Conservation (phyloP, 129 eudicot species). For the Flaveria robusta region DNA sequence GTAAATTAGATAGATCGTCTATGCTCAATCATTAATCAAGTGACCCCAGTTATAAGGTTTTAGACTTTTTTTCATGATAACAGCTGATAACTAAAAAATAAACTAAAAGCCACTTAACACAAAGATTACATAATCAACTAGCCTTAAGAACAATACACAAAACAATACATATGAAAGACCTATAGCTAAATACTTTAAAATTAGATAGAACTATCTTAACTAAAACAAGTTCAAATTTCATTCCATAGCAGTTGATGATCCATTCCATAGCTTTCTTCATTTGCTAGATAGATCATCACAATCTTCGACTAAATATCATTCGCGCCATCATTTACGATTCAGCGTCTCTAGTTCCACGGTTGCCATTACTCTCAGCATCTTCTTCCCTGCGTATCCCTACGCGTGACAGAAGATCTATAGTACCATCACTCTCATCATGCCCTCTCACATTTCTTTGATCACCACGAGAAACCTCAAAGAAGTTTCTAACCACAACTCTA, state of each 20-base stretch:
- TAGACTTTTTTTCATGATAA: background rate
- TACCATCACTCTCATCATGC: constrained; percentile 21
- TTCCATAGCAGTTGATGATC: background rate
- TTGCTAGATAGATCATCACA: background rate
- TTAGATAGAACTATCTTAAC: background rate
- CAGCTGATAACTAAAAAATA: background rate
- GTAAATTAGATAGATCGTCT: background rate
- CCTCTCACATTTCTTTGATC: constrained; percentile 12
- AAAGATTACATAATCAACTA: background rate
- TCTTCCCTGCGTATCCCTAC: constrained; percentile 18
- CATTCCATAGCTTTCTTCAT: background rate
- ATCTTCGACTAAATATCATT: constrained; percentile 13
- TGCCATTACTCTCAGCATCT: constrained; percentile 11
- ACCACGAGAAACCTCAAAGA: constrained; percentile 16
- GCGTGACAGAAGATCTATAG: constrained; percentile 29
- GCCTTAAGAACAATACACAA: background rate
- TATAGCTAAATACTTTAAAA: background rate
- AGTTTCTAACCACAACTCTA: background rate
- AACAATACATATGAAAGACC: background rate
- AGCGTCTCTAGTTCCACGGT: background rate
- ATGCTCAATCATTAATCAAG: background rate
- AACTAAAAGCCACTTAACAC: background rate
- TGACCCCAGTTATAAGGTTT: background rate
- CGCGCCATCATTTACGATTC: constrained; percentile 13
- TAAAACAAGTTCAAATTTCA: background rate